phyloP scores from a whole-genome alignment of 139 green algal species.

The Volvox reticuliferus region DNA sequence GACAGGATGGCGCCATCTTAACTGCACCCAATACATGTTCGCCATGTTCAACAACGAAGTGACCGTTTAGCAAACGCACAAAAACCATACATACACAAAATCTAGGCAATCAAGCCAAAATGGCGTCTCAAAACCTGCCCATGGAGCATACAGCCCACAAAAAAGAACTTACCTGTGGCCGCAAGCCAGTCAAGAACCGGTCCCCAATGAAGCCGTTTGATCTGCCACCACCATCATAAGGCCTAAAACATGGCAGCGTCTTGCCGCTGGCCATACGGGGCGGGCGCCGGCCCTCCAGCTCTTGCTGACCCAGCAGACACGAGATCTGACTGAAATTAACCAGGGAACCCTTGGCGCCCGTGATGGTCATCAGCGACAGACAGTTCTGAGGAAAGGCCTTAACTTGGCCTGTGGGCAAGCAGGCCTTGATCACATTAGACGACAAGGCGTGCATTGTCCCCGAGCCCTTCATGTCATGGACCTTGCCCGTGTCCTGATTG shows the following conservation, averaged over 20 bases:
- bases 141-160: no score
- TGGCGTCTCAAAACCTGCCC: no score
- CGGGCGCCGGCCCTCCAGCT: constrained; percentile 96
- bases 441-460: constrained; percentile 90
- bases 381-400: constrained; percentile 93
- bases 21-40: no score
- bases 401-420: constrained; percentile 75
- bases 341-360: constrained; percentile 92
- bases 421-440: constrained; percentile 87
- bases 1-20: no score
- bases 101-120: no score
- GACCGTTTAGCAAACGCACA: no score
- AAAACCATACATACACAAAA: no score
- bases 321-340: constrained; percentile 99
- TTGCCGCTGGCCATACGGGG: constrained; percentile 93
- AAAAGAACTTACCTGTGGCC: constrained; percentile 49
- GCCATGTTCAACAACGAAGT: no score
- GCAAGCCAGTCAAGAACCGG: constrained; percentile 71
- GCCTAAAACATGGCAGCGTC: constrained; percentile 97
- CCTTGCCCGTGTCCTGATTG: constrained; percentile 72
- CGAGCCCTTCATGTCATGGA: constrained; percentile 74
- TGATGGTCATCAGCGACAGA: constrained; percentile 96
- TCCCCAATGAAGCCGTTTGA: constrained; percentile 94
- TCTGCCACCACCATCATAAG: constrained; percentile 85
- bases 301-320: constrained; percentile 90